Conservation (phyloP, 2,329 filamentous ascomycete genomes). For the Claviceps maximensis region DNA sequence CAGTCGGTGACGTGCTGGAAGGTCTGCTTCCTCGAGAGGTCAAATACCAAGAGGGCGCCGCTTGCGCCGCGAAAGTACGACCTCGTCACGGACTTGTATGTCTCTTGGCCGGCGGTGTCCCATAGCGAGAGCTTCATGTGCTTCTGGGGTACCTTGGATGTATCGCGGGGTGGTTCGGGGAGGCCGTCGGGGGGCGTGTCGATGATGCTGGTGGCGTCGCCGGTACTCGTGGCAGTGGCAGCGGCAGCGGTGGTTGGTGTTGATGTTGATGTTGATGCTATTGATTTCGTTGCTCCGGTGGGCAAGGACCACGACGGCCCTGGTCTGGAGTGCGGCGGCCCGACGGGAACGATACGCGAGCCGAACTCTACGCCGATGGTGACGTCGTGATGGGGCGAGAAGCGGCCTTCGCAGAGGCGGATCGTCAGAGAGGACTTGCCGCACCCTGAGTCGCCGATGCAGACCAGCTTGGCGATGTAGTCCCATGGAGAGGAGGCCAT, state of each 20-base stretch:
- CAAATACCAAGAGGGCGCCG: conserved; percentile 74
- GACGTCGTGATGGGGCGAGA: conserved; percentile 88
- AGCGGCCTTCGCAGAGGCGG: conserved; percentile 90
- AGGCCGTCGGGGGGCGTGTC: conserved; percentile 24
- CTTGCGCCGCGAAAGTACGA: conserved; percentile 79
- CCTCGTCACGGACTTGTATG: conserved; percentile 89
- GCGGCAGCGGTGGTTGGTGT: neutral
- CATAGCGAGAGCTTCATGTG: conserved; percentile 92
- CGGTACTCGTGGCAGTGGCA: neutral
- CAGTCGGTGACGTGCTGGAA: conserved; percentile 84
- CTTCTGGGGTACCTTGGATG: conserved; percentile 36
- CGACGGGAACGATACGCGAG: conserved; percentile 81
- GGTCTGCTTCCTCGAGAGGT: conserved; percentile 74
- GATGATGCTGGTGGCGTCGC: neutral
- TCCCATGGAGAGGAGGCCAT: conserved; percentile 72
- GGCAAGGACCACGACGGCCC: conserved; percentile 15
- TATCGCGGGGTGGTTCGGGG: conserved; percentile 37
- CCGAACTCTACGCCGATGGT: conserved; percentile 97
- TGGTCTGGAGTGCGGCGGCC: conserved; percentile 55
- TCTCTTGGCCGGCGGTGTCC: conserved; percentile 96
- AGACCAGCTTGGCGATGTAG: conserved; percentile 97
- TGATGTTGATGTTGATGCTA: neutral
- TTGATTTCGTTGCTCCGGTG: no score
- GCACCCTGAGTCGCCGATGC: conserved; percentile 90
- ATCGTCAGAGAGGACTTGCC: conserved; percentile 93